phyloP scores from a whole-genome alignment of 202 grass and related monocot species.

The Bolboschoenoplectus hybrid region DNA sequence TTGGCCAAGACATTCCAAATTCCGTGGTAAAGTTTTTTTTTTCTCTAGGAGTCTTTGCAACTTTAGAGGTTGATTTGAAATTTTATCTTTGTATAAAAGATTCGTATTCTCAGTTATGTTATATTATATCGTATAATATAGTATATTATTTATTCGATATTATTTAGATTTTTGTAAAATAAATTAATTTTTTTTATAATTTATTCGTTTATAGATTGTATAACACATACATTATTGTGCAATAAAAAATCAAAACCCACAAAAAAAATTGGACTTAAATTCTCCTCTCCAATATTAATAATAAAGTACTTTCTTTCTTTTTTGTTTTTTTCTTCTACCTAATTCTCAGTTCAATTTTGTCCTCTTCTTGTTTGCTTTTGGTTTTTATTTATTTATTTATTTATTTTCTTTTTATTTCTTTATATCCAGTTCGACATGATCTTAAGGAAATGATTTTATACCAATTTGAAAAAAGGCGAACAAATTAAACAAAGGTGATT shows the following conservation, averaged over 20 bases:
- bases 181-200: too few relatives aligned
- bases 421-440: background rate
- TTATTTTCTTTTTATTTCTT: background rate
- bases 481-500: background rate
- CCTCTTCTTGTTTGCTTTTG: background rate
- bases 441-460: slow-evolving; percentile 13
- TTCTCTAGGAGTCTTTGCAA: background rate
- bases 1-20: slow-evolving; percentile 41
- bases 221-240: too few relatives aligned
- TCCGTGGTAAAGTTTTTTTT: slow-evolving; percentile 14
- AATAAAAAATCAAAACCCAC: too few relatives aligned
- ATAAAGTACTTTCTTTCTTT: background rate
- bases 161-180: too few relatives aligned
- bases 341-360: slow-evolving; percentile 13
- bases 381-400: background rate
- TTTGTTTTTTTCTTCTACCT: background rate
- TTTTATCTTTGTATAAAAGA: background rate
- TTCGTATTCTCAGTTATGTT: too few relatives aligned
- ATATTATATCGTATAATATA: too few relatives aligned
- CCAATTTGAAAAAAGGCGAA: background rate
- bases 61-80: slow-evolving; percentile 11
- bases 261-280: background rate
- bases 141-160: too few relatives aligned
- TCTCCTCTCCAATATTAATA: background rate
- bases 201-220: too few relatives aligned